Percentiles rank a stretch among this genome's conserved stretches.
phyloP scores from a whole-genome alignment of 306 rosid species.

The Neltuma alba region DNA sequence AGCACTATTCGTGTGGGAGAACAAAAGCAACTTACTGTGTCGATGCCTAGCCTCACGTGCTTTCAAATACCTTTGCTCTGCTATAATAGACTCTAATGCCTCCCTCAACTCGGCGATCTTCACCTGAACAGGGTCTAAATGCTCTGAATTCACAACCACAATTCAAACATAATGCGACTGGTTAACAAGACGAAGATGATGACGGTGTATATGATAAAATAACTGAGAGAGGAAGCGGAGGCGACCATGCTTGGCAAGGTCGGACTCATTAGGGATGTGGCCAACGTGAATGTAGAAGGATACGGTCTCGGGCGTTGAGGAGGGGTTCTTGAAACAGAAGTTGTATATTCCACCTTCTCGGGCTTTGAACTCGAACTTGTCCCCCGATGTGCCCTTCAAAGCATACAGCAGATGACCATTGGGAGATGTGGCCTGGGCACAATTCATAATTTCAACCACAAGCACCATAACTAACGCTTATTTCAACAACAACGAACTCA shows the following conservation, averaged over 20 bases:
- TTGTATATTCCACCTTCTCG: conserved; percentile 64
- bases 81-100: conserved; percentile 63
- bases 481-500: not conserved
- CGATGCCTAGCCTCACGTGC: conserved; percentile 94
- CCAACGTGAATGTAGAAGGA: conserved; percentile 93
- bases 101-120: conserved; percentile 73
- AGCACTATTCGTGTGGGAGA: not conserved
- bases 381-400: conserved; percentile 83
- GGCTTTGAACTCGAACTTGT: conserved; percentile 88
- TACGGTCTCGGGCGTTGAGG: conserved; percentile 80
- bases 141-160: conserved; percentile 26
- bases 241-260: conserved; percentile 85
- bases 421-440: conserved; percentile 65
- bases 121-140: conserved; percentile 74
- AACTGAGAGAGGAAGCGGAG: not conserved
- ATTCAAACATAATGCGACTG: not conserved
- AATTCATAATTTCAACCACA: not conserved
- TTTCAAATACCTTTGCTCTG: conserved; percentile 87
- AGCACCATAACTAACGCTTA: not conserved
- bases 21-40: conserved; percentile 62
- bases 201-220: not conserved
- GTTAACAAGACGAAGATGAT: not conserved
- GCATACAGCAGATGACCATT: conserved; percentile 52
- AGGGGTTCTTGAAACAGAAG: conserved; percentile 81
- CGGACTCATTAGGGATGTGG: conserved; percentile 82